Conservation (phyloP, 371 early-diverging fungal genomes). For the Saksenaea vasiformis region DNA sequence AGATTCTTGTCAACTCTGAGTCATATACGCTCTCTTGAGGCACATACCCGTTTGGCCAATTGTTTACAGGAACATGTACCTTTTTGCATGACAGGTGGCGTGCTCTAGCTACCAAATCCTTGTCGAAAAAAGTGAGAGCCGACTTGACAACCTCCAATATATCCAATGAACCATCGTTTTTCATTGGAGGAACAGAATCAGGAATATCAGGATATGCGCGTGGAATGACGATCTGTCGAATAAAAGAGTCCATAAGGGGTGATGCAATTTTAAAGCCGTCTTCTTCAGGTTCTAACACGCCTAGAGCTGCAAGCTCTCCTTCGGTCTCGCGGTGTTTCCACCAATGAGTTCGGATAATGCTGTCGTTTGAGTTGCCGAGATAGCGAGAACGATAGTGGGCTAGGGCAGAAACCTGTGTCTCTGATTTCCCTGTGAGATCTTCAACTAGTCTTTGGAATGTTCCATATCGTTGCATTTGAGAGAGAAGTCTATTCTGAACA, state of each 20-base stretch:
- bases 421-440: too few relatives aligned
- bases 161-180: slow-evolving; percentile 7
- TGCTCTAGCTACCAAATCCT: neutral
- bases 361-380: too few relatives aligned
- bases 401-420: too few relatives aligned
- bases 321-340: too few relatives aligned
- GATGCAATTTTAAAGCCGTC: slow-evolving; percentile 16
- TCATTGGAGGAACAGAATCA: slow-evolving; percentile 5
- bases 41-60: neutral
- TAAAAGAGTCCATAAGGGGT: slow-evolving; percentile 21
- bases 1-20: slow-evolving; percentile 7
- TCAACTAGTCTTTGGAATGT: too few relatives aligned
- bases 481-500: too few relatives aligned
- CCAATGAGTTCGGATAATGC: too few relatives aligned
- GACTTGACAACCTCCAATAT: neutral
- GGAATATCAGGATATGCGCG: slow-evolving; percentile 12
- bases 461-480: too few relatives aligned
- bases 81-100: neutral
- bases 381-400: too few relatives aligned
- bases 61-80: neutral
- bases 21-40: slow-evolving; percentile 12
- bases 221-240: slow-evolving; percentile 17
- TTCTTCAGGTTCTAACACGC: slow-evolving; percentile 9
- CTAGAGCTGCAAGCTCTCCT: slow-evolving; percentile 3
- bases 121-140: neutral